A percentile compares a stretch with the other conserved stretches of the same genome.
phyloP scores from a whole-genome alignment of 768 basidiomycete species.

The Boletus pseudo-olivaceus region DNA sequence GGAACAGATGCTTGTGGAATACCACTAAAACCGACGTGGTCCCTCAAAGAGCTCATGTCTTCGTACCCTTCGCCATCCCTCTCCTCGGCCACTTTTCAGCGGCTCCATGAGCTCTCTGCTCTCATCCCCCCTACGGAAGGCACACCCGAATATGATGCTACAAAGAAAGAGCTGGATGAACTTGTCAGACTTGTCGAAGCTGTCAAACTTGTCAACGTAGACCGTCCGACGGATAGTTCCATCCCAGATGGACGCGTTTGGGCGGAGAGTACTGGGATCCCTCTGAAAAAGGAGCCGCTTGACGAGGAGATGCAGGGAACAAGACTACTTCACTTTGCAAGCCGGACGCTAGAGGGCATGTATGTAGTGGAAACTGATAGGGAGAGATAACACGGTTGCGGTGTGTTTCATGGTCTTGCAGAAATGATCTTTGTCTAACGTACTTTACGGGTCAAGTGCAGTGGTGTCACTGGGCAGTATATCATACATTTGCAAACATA shows the following conservation, averaged over 20 bases:
- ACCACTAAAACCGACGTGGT: slow-evolving; percentile 72
- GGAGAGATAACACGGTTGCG: slow-evolving; percentile 13
- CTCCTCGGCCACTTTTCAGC: slow-evolving; percentile 52
- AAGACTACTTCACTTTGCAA: slow-evolving; percentile 49
- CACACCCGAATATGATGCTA: slow-evolving; percentile 46
- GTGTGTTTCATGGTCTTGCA: slow-evolving; percentile 3
- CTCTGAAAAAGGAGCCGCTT: slow-evolving; percentile 19
- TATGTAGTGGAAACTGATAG: slow-evolving; percentile 59
- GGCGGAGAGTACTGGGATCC: slow-evolving; percentile 38
- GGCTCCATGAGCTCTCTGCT: slow-evolving; percentile 70
- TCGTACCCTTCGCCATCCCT: slow-evolving; percentile 72
- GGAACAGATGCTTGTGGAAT: slow-evolving; percentile 59
- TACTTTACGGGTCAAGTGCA: too few species aligned
- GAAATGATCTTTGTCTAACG: background rate
- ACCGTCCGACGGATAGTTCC: slow-evolving; percentile 23
- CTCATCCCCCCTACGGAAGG: slow-evolving; percentile 61
- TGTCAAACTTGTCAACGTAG: slow-evolving; percentile 57
- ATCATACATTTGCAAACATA: background rate
- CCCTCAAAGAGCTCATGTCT: slow-evolving; percentile 69
- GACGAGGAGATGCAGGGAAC: slow-evolving; percentile 36
- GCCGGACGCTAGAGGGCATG: slow-evolving; percentile 44
- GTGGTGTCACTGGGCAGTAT: background rate
- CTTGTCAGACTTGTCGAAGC: slow-evolving; percentile 78
- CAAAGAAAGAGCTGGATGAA: slow-evolving; percentile 63
- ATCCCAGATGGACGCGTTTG: slow-evolving; percentile 43